These are phyloP conservation scores for Xanthoconium purpureum DNA, from an alignment of 768 basidiomycete genomes.

Conservation along the genomic window DNA sequence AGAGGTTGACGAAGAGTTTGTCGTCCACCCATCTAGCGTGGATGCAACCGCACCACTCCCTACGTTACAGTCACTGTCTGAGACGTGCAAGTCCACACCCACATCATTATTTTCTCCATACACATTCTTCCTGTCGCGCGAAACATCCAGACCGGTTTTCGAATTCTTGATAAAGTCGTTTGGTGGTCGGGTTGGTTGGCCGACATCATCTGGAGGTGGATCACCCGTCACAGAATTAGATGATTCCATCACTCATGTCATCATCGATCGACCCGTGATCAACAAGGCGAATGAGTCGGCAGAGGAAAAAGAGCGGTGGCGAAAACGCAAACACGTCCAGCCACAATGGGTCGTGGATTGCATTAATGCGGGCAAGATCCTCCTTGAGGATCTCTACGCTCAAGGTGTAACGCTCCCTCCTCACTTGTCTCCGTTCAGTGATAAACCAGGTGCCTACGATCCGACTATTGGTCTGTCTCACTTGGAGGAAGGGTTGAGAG, in stretches of 20 bases:
- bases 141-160: slow-evolving; percentile 86
- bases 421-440: slow-evolving; percentile 94
- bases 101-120: slow-evolving; percentile 78
- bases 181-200: slow-evolving; percentile 92
- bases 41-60: slow-evolving; percentile 50
- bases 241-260: slow-evolving; percentile 87
- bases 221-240: slow-evolving; percentile 79
- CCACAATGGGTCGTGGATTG: slow-evolving; percentile 99
- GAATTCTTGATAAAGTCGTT: slow-evolving; percentile 92
- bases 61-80: slow-evolving; percentile 64
- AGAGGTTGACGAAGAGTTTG: slow-evolving; percentile 63
- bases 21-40: slow-evolving; percentile 53
- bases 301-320: slow-evolving; percentile 58
- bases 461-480: slow-evolving; percentile 42
- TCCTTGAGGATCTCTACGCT: slow-evolving; percentile 80
- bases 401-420: slow-evolving; percentile 89
- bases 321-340: slow-evolving; percentile 83
- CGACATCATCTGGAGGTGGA: slow-evolving; percentile 73
- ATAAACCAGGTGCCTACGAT: slow-evolving; percentile 72
- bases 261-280: slow-evolving; percentile 82
- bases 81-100: slow-evolving; percentile 53
- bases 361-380: slow-evolving; percentile 80
- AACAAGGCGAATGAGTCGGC: slow-evolving; percentile 46
- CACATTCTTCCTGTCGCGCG: slow-evolving; percentile 91
- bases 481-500: slow-evolving; percentile 25